Conservation (phyloP, 768 basidiomycete species). For the Gyrodon lividus region DNA sequence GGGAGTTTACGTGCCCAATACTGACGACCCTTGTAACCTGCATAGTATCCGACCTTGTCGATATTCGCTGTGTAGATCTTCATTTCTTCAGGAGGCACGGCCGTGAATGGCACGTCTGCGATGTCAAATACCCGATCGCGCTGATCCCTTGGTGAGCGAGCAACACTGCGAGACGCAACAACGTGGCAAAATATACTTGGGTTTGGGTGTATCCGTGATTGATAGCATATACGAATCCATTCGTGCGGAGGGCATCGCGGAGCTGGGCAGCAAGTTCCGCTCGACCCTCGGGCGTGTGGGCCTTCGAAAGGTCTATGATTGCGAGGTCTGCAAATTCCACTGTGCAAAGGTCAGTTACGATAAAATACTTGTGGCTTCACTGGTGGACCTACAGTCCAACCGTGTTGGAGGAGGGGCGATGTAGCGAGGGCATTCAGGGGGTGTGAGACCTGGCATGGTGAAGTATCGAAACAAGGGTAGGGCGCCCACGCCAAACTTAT, state of each 20-base stretch:
- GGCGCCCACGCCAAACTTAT: too few species aligned
- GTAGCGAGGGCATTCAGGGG: conserved; percentile 37
- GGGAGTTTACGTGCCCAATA: conserved; percentile 41
- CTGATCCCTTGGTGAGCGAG: conserved; percentile 30
- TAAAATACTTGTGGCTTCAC: not conserved
- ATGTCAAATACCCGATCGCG: conserved; percentile 48
- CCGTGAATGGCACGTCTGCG: conserved; percentile 44
- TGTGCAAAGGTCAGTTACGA: conserved; percentile 33
- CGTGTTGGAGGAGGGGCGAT: conserved; percentile 31
- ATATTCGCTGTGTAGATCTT: conserved; percentile 35
- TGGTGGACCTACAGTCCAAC: conserved; percentile 31
- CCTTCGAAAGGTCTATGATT: conserved; percentile 49
- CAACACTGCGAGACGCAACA: not conserved
- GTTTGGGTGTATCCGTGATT: conserved; percentile 40
- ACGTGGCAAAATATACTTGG: conserved; percentile 22
- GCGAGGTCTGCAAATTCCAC: conserved; percentile 51
- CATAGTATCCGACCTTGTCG: conserved; percentile 43
- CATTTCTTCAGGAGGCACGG: conserved; percentile 43
- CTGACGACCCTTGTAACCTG: conserved; percentile 49
- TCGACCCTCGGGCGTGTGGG: conserved; percentile 40
- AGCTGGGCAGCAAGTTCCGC: conserved; percentile 40
- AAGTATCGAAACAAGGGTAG: too few species aligned
- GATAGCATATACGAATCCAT: conserved; percentile 42
- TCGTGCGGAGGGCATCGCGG: conserved; percentile 43
- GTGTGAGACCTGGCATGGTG: conserved; percentile 30